Base-by-base conservation (phyloP, 176 grass and related monocot species). In the Tillandsia leiboldiana region DNA sequence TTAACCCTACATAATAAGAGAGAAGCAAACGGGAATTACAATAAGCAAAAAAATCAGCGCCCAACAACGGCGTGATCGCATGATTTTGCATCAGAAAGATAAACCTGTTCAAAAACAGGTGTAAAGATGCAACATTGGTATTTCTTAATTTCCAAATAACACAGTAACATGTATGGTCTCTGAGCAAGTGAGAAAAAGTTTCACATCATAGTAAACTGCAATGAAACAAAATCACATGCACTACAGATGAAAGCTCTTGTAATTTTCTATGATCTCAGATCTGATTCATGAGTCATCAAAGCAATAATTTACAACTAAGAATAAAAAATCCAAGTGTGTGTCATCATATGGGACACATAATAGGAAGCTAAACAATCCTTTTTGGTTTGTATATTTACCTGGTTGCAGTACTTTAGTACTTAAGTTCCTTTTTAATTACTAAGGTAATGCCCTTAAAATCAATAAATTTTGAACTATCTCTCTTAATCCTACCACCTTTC, bases 381-480 rank as follows among this genome's bases (percentile, higher is more conserved):
- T 58, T 58, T 13, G 13, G 12, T 58, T 6, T 58, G 14, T 58
- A 12, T 58, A 9, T 4, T 58, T 18, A 58, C 15, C 54, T 20
- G 28, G 28, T 58, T 17, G 15, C 54, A 58, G 18, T 18, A n/a
- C 15, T 58, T 58, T 9, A n/a, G 15, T 58, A 58, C 15, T 58
- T 20, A 8, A 58, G 14, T 18, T 58, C 15, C 18, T 58, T 59
- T 15, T 8, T 15, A 56, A 6, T 14, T 14, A 4, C 14, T 14
- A 56, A 7, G 53, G 53, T 56, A 56, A n/a, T n/a, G 12, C n/a
- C 53, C 13, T 56, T 56, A 8, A 15, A 17, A 58, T 18, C 54
- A 17, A 58, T 58, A 58, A 17, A 58, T 58, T 51, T 29, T 48
- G 26, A 10, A 70, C 33, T 72, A 80, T 80, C 67, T 14, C 27